Evolutionary conservation across 768 basidiomycete genomes (phyloP).

Genomic region (Podaxis sp.): DNA sequence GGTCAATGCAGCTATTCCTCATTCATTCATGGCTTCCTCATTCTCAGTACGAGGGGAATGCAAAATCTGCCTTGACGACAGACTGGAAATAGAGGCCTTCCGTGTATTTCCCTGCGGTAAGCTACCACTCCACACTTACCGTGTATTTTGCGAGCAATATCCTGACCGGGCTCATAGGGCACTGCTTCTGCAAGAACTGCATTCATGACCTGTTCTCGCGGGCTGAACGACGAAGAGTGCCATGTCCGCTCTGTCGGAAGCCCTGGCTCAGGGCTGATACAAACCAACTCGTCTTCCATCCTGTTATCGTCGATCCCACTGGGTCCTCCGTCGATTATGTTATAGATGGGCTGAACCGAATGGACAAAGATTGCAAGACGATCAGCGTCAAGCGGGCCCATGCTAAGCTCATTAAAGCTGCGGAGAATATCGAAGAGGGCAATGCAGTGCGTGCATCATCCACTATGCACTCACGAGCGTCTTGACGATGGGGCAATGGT

Average conservation of each 20-base stretch:
- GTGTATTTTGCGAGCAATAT: neutral
- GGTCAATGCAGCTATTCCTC: neutral
- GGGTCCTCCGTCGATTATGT: slow-evolving; percentile 2
- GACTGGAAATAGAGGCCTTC: slow-evolving; percentile 23
- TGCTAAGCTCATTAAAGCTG: slow-evolving; percentile 31
- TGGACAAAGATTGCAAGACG: slow-evolving; percentile 8
- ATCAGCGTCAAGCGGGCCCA: slow-evolving; percentile 34
- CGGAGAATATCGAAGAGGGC: slow-evolving; percentile 22
- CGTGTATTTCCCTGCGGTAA: slow-evolving; percentile 35
- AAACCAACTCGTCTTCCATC: slow-evolving; percentile 4
- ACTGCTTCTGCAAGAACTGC: slow-evolving; percentile 41
- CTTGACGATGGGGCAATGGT: neutral
- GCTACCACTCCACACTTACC: slow-evolving; percentile 12
- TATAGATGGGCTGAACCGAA: slow-evolving; percentile 14
- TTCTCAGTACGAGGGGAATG: slow-evolving; percentile 10
- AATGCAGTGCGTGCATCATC: slow-evolving; percentile 26
- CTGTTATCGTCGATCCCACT: slow-evolving; percentile 3
- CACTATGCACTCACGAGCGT: neutral
- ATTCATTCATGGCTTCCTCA: slow-evolving; percentile 6
- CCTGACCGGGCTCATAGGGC: slow-evolving; percentile 27
- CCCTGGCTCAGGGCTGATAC: neutral
- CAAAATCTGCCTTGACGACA: slow-evolving; percentile 27
- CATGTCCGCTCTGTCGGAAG: slow-evolving; percentile 6
- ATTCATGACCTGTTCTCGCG: slow-evolving; percentile 23
- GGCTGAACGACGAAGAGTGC: slow-evolving; percentile 5